Conservation (phyloP, 495 filamentous ascomycete species). For the Podospora sp. region DNA sequence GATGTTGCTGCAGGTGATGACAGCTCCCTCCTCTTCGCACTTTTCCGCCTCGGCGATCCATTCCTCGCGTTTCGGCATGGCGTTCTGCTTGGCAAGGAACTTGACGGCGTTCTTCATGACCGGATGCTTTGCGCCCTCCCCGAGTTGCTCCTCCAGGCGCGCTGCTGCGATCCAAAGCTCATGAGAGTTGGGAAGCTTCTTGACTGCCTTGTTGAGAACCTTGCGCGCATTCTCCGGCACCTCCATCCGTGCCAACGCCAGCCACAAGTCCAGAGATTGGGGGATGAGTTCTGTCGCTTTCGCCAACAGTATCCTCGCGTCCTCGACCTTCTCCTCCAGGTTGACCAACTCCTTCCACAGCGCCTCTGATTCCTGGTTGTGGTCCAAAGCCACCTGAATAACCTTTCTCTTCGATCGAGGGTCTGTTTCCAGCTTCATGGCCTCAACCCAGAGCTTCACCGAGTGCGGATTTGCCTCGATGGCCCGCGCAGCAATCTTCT, state of each 20-base stretch:
- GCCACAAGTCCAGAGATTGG: slow-evolving; percentile 89
- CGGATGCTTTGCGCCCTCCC: slow-evolving; percentile 68
- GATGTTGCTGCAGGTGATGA: slow-evolving; percentile 83
- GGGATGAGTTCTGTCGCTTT: slow-evolving; percentile 95
- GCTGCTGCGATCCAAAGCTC: slow-evolving; percentile 97
- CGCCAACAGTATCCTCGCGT: slow-evolving; percentile 82
- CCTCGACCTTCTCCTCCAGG: slow-evolving; percentile 82
- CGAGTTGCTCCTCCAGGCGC: slow-evolving; percentile 89
- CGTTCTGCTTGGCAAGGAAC: slow-evolving; percentile 85
- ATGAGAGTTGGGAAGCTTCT: slow-evolving; percentile 86
- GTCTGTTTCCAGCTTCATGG: slow-evolving; percentile 89
- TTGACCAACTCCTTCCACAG: slow-evolving; percentile 99
- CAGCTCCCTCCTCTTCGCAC: slow-evolving; percentile 88
- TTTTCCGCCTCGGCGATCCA: slow-evolving; percentile 96
- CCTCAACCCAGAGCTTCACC: slow-evolving; percentile 87
- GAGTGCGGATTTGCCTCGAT: slow-evolving; percentile 89
- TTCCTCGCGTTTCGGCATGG: slow-evolving; percentile 95
- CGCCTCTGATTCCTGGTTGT: slow-evolving; percentile 86
- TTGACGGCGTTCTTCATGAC: slow-evolving; percentile 95
- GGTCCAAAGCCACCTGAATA: slow-evolving; percentile 81
- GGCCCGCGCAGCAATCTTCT: slow-evolving; percentile 92
- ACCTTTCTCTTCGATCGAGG: slow-evolving; percentile 84
- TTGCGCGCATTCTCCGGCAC: slow-evolving; percentile 87
- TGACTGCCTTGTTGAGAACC: slow-evolving; percentile 92
- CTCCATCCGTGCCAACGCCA: slow-evolving; percentile 88